Evolutionary conservation across 2,329 filamentous ascomycete species (phyloP).

Genomic region (Rosellinia necatrix): DNA sequence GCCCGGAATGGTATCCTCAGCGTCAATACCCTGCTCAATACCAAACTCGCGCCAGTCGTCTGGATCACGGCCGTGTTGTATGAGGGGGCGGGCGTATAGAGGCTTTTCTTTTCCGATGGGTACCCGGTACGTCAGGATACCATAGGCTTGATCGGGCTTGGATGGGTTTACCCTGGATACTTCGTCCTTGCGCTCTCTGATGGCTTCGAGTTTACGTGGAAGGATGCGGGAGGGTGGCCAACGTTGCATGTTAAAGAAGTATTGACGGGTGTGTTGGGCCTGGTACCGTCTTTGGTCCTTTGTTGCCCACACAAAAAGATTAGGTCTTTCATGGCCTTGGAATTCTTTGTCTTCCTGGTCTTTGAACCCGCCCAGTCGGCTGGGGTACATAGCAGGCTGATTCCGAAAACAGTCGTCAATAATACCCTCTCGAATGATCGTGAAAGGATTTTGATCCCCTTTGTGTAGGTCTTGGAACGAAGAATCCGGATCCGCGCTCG

Average conservation of each 20-base stretch:
- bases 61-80: slow-evolving; percentile 4
- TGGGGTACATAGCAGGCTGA: slow-evolving; percentile 48
- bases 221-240: slow-evolving; percentile 53
- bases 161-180: slow-evolving; percentile 37
- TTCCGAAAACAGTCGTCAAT: slow-evolving; percentile 51
- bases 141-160: slow-evolving; percentile 34
- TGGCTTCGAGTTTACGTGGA: slow-evolving; percentile 35
- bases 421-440: slow-evolving; percentile 45
- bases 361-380: slow-evolving; percentile 36
- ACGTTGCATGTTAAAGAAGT: slow-evolving; percentile 52
- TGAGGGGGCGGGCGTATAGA: slow-evolving; percentile 11
- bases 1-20: not conserved
- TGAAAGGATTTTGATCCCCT: slow-evolving; percentile 28
- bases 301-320: slow-evolving; percentile 41
- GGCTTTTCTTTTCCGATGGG: slow-evolving; percentile 21
- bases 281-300: slow-evolving; percentile 38
- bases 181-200: slow-evolving; percentile 40
- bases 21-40: not conserved
- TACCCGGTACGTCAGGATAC: slow-evolving; percentile 33
- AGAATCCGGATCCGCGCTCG: slow-evolving; percentile 39
- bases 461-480: slow-evolving; percentile 24
- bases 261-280: slow-evolving; percentile 37
- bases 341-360: slow-evolving; percentile 27
- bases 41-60: not conserved
- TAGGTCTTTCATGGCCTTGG: slow-evolving; percentile 32